A percentile compares a stretch with the other conserved stretches of the same genome.
phyloP scores from a whole-genome alignment of 2,329 filamentous ascomycete species.

The Sordariomycetes sp. region DNA sequence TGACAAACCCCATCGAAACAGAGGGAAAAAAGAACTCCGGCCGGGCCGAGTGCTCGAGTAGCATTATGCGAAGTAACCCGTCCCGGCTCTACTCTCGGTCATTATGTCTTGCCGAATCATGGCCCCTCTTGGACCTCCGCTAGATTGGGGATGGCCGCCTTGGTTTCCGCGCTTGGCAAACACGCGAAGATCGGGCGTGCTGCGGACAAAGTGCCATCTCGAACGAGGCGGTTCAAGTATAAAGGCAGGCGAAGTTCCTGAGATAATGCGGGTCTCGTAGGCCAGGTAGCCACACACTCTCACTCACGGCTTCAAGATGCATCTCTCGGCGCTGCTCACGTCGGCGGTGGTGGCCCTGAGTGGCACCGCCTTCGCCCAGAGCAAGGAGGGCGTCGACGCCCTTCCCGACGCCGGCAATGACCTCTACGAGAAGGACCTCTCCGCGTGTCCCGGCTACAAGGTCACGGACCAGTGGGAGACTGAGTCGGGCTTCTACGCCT shows the following conservation, averaged over 20 bases:
- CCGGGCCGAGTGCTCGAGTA: not conserved
- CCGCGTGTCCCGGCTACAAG: constrained; percentile 47
- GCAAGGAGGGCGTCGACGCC: not conserved
- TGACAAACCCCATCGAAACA: not conserved
- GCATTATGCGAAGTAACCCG: not conserved
- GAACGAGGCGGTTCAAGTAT: not conserved
- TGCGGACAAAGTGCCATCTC: not conserved
- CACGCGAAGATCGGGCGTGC: not conserved
- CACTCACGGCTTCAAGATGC: not conserved
- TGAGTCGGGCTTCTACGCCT: not conserved
- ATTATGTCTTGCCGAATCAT: not conserved
- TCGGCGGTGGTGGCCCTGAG: not conserved
- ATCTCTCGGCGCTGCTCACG: not conserved
- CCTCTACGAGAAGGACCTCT: constrained; percentile 1
- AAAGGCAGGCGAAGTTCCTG: not conserved
- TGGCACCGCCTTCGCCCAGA: not conserved
- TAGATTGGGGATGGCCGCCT: not conserved
- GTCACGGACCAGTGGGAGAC: constrained; percentile 41
- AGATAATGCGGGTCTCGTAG: not conserved
- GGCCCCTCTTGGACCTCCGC: not conserved
- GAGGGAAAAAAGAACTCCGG: not conserved
- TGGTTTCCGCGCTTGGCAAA: not conserved
- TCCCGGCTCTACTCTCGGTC: not conserved
- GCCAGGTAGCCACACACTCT: not conserved
- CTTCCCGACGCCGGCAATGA: constrained; percentile 1